A percentile compares a stretch with the other conserved stretches of the same genome.
These are phyloP conservation scores for Trichothecium sympodiale DNA, from an alignment of 2,329 filamentous ascomycete species.

Conservation along the genomic window DNA sequence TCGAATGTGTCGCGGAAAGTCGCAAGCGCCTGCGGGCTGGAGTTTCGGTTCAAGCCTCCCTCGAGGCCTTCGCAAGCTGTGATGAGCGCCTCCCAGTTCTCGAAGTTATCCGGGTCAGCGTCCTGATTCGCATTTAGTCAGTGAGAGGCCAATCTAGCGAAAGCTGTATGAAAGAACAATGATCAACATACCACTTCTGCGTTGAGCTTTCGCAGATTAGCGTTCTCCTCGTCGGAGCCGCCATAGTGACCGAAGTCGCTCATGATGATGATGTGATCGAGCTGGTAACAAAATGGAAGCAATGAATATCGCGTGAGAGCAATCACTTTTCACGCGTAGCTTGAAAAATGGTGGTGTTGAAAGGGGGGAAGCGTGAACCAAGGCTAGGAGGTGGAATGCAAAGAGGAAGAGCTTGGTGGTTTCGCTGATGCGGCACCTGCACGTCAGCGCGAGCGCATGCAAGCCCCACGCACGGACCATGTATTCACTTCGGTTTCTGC, in stretches of 20 bases:
- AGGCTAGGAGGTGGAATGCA: neutral
- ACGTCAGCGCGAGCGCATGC: no score
- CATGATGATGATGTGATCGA: conserved; percentile 32
- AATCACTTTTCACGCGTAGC: no score
- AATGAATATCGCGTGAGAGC: neutral
- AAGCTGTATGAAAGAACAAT: neutral
- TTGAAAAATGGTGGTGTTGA: no score
- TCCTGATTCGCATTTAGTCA: conserved; percentile 27
- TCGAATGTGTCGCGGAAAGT: conserved; percentile 83
- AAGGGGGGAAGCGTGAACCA: neutral
- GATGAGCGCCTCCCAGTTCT: conserved; percentile 88
- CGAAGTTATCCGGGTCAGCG: conserved; percentile 77
- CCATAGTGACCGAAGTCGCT: conserved; percentile 61
- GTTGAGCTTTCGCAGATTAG: conserved; percentile 69
- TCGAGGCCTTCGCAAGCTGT: conserved; percentile 75
- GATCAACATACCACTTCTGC: conserved; percentile 54
- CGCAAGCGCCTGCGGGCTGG: conserved; percentile 83
- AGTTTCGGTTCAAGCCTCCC: conserved; percentile 91
- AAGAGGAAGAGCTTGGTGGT: neutral
- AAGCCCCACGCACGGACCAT: no score
- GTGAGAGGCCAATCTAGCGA: no score
- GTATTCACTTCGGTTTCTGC: no score
- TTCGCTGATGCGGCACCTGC: neutral
- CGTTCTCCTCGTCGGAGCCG: conserved; percentile 69
- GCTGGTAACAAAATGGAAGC: conserved; percentile 4